Base-by-base conservation (phyloP, 345 rosid species). In the Nephelium lappaceum region DNA sequence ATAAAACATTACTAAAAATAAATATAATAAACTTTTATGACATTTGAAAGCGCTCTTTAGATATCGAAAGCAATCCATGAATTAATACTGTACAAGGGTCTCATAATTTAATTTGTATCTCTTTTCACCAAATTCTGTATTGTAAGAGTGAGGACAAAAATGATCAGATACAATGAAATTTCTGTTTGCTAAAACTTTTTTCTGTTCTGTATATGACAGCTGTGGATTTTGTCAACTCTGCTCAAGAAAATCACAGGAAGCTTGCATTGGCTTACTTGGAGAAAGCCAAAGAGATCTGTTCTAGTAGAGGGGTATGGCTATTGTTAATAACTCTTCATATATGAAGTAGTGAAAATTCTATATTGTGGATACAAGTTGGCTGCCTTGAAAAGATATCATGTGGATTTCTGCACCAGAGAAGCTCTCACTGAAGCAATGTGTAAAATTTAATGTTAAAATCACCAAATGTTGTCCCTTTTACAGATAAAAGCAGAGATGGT, bases 401-500 rank as follows among this genome's bases (percentile, higher is more conserved):
- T 8, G 43, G 43, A 41, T 41, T 6, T 5, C 9, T 3, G 43
- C 7, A 41, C 43, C 11, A 45, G n/a, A 15, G 19, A 53, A 53
- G n/a, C 21, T 53, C 19, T 7, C 11, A n/a, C 6, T 51, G 57
- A 51, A 15, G n/a, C 58, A 16, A 1, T 15, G 8, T 27, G 74
- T 21, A 51, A 12, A 23, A 5, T 19, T 45, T 11, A 69, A 24
- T 21, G 41, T 8, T 27, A 31, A 31, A 7, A 18, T 19, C 42
- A 18, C 25, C 2, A 31, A 36, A 23, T 69, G n/a, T 7, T 38
- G 2, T n/a, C n/a, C 6, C 27, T 21, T n/a, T 27, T 78, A 11
- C 78, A 88, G 89, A 76, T 88, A n/a, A 84, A 64, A 43, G 90
- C 83, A 25, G 88, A 85, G 73, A 85, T 77, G 11, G 61, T 89